Base-by-base conservation (phyloP, 257 asterid species). In the Solanum dulcamara region DNA sequence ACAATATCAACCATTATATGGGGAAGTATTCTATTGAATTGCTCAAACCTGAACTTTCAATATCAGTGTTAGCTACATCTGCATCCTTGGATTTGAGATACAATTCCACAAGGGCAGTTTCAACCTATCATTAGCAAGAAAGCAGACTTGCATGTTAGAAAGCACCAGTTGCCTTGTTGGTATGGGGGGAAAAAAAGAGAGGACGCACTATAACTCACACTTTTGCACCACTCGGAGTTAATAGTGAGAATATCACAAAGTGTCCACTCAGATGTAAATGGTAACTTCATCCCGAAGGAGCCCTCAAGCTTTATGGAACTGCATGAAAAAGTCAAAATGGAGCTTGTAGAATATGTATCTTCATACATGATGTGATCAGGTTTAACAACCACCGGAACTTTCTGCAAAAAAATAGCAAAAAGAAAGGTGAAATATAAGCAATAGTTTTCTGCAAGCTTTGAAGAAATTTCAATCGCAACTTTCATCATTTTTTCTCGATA, bases 281-380 rank as follows among this genome's bases (percentile, higher is more conserved):
- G 57, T 64, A 35, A 84, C 84, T 64, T 89, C 57, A 83, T 83
- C 72, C 88, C 91, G 83, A 80, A 59, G 80, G 86, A 85, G 51
- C 90, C 95, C 87, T 88, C 88, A 81, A 94, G 89, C 85, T 84
- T 91, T 86, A 96, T 85, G 88, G 80, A 88, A 84, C 91, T 88
- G 75, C 81, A 83, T 35, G 97, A 93, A 90, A 96, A 96, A 6
- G 89, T 89, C 89, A 96, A 85, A 24, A 20, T 24, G 81, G 96
- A 91, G 59, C 66, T 86, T 26, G 87, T 90, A 84, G 88, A 93
- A 86, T 60, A 88, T 80, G 53, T 71, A 28, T 88, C 85, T 87
- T 86, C 91, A 64, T 86, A 90, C 83, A 88, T 85, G 88, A 94
- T 88, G 68, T 90, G 91, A 79, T 86, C 81, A 62, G 99, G 96